A percentile compares a stretch with the other conserved stretches of the same genome.
Conservation (phyloP, 2,329 filamentous ascomycete genomes). For the Trichoderma koningii region DNA sequence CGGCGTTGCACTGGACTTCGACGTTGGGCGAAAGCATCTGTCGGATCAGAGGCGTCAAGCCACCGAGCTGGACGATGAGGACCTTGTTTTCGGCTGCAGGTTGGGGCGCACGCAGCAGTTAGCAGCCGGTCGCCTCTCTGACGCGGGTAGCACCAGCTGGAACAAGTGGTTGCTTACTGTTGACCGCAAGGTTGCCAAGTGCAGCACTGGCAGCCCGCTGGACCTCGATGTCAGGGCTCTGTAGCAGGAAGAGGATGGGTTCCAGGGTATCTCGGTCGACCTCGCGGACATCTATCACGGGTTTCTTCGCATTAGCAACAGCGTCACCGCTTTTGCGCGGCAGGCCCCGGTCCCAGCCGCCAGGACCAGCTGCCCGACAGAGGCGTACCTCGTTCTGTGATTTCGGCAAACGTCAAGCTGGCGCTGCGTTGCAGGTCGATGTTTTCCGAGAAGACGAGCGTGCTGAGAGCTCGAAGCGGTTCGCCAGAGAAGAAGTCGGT, state of each 20-base stretch:
- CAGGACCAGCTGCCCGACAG: neutral
- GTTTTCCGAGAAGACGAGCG: constrained; percentile 97
- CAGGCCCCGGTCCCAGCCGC: neutral
- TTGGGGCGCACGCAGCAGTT: constrained; percentile 43
- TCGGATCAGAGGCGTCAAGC: constrained; percentile 85
- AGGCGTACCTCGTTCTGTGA: constrained; percentile 89
- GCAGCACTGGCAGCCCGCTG: constrained; percentile 95
- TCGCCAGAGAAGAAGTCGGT: constrained; percentile 98
- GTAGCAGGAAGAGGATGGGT: constrained; percentile 91
- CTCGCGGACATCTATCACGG: constrained; percentile 79
- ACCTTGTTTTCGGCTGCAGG: constrained; percentile 94
- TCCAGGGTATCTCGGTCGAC: constrained; percentile 94
- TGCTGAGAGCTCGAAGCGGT: constrained; percentile 89
- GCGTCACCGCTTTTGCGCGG: constrained; percentile 10
- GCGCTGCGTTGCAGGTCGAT: constrained; percentile 96
- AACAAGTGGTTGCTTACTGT: constrained; percentile 65
- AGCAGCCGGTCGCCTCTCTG: constrained; percentile 6
- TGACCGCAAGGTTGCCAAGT: constrained; percentile 92
- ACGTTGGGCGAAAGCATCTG: constrained; percentile 99
- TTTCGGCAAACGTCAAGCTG: constrained; percentile 97
- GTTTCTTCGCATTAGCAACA: neutral
- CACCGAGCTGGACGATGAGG: constrained; percentile 88
- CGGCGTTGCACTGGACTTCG: constrained; percentile 98
- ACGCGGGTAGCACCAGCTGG: too few species aligned
- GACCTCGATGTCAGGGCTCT: constrained; percentile 95